Evolutionary conservation across 306 rosid species (phyloP).

Genomic region (Castanopsis chinensis): DNA sequence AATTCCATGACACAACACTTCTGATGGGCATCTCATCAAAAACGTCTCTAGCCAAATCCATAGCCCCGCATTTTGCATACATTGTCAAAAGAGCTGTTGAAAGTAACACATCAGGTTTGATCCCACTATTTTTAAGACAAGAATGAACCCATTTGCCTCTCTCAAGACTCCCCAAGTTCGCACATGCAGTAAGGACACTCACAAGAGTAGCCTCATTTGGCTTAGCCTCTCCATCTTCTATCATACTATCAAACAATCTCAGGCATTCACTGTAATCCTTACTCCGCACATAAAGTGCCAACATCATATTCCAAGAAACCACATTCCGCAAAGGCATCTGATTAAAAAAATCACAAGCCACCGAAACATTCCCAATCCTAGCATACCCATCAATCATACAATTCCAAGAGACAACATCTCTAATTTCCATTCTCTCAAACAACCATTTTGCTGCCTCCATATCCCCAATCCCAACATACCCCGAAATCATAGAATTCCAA

Average conservation of each 20-base stretch:
- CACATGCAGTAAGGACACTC: conserved; percentile 62
- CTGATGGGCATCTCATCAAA: conserved; percentile 53
- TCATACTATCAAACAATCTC: conserved; percentile 45
- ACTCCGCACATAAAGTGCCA: conserved; percentile 42
- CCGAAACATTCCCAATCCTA: conserved; percentile 31
- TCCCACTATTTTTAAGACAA: conserved; percentile 30
- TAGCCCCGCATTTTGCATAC: conserved; percentile 64
- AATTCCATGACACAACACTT: conserved; percentile 63
- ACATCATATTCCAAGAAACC: conserved; percentile 56
- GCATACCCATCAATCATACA: conserved; percentile 68
- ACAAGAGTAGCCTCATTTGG: conserved; percentile 68
- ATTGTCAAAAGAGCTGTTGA: conserved; percentile 57
- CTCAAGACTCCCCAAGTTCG: conserved; percentile 53
- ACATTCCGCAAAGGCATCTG: conserved; percentile 40
- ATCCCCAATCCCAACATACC: conserved; percentile 42
- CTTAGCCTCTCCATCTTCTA: conserved; percentile 39
- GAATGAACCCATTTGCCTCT: conserved; percentile 53
- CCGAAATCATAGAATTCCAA: conserved; percentile 58
- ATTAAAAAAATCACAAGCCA: conserved; percentile 41
- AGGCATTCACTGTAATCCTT: conserved; percentile 52
- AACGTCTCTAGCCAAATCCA: conserved; percentile 56
- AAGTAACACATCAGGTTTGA: conserved; percentile 55
- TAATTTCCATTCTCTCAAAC: conserved; percentile 41
- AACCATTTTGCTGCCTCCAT: conserved; percentile 43
- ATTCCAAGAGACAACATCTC: conserved; percentile 63